Evolutionary conservation across 345 rosid genomes (phyloP).

Genomic region (Toxicodendron radicans): DNA sequence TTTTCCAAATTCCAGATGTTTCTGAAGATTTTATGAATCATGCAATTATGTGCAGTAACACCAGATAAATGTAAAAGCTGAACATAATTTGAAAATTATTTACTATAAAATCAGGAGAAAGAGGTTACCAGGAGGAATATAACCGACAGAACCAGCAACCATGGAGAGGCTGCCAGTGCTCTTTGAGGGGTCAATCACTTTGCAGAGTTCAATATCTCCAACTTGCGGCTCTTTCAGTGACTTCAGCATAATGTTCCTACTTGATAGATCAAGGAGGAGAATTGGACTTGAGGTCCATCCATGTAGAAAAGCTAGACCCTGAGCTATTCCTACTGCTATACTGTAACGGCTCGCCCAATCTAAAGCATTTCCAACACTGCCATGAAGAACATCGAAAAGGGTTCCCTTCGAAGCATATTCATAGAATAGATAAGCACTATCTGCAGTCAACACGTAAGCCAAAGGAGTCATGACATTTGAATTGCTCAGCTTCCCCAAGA

Average conservation of each 20-base stretch:
- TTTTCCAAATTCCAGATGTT: no score
- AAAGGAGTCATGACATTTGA: constrained; percentile 74
- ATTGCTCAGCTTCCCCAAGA: constrained; percentile 72
- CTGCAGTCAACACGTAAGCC: constrained; percentile 60
- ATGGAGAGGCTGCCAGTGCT: constrained; percentile 83
- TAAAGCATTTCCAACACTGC: constrained; percentile 39
- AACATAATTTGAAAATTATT: neutral
- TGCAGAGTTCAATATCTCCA: constrained; percentile 86
- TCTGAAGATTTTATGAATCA: neutral
- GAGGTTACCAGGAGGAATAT: constrained; percentile 73
- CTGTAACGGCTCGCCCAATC: constrained; percentile 91
- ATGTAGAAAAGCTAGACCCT: constrained; percentile 76
- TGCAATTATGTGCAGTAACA: no score
- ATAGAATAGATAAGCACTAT: constrained; percentile 64
- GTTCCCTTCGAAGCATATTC: constrained; percentile 61
- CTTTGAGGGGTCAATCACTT: constrained; percentile 80
- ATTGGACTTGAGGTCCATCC: constrained; percentile 60
- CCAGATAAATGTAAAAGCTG: neutral
- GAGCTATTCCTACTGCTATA: constrained; percentile 78
- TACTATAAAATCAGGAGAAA: neutral
- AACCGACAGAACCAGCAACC: constrained; percentile 84
- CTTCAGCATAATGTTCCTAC: constrained; percentile 65
- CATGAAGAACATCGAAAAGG: constrained; percentile 62
- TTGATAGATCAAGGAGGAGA: constrained; percentile 76
- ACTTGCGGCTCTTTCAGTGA: constrained; percentile 73